Conservation (phyloP, 306 rosid species). For the Chamaecrista fasciculata region DNA sequence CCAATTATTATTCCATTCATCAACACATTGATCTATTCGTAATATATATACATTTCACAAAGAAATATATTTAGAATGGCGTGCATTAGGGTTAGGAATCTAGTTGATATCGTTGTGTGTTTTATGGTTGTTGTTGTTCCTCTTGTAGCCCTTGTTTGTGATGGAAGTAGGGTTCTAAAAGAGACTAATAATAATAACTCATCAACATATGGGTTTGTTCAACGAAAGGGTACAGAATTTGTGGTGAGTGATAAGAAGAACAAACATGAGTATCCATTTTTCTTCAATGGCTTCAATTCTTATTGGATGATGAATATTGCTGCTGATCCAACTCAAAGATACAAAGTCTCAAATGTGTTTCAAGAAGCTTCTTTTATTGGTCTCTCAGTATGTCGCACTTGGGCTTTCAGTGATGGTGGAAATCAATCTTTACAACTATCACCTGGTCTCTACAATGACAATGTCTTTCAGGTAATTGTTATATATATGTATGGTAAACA, state of each 20-base stretch:
- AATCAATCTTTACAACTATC: constrained; percentile 45
- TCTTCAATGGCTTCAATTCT: constrained; percentile 56
- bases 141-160: constrained; percentile 22
- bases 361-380: constrained; percentile 47
- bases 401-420: constrained; percentile 63
- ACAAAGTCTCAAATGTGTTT: constrained; percentile 42
- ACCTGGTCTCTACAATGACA: constrained; percentile 49
- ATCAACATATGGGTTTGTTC: constrained; percentile 31
- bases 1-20: no score
- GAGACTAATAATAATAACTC: background rate
- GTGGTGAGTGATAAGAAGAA: no score
- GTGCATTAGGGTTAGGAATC: no score
- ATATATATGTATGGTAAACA: no score
- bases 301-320: constrained; percentile 63
- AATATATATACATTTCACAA: no score
- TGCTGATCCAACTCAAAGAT: constrained; percentile 37
- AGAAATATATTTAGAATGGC: no score
- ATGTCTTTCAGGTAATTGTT: constrained; percentile 50
- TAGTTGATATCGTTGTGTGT: no score
- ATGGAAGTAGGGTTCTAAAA: constrained; percentile 20
- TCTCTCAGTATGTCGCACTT: constrained; percentile 52
- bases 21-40: no score
- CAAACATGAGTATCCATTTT: constrained; percentile 39
- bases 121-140: background rate
- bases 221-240: constrained; percentile 37